A percentile compares a stretch with the other conserved stretches of the same genome.
Conservation (phyloP, 2,329 filamentous ascomycete genomes). For the Ascochyta koolunga region DNA sequence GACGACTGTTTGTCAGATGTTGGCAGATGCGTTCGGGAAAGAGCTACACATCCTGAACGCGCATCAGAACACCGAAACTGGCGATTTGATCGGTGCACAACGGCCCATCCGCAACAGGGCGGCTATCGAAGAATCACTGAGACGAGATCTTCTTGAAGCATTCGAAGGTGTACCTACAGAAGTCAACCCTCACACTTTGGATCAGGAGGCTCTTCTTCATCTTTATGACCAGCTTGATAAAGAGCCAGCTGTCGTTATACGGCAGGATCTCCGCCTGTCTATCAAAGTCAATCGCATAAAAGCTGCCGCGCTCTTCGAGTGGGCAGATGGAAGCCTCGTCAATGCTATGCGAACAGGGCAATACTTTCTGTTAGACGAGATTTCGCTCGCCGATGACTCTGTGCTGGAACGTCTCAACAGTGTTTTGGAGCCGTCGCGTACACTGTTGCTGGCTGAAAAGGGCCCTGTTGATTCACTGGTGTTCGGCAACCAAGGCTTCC, state of each 20-base stretch:
- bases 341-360: conserved; percentile 89
- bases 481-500: conserved; percentile 77
- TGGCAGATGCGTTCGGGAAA: conserved; percentile 79
- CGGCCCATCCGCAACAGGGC: conserved; percentile 86
- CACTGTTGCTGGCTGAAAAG: conserved; percentile 90
- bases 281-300: conserved; percentile 63
- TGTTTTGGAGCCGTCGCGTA: conserved; percentile 86
- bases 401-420: conserved; percentile 96
- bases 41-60: conserved; percentile 91
- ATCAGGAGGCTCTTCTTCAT: conserved; percentile 57
- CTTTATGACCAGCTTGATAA: conserved; percentile 63
- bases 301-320: conserved; percentile 89
- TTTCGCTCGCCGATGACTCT: conserved; percentile 96
- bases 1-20: conserved; percentile 91
- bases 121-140: conserved; percentile 70
- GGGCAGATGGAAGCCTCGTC: conserved; percentile 92
- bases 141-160: conserved; percentile 62
- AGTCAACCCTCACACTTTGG: conserved; percentile 25
- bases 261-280: conserved; percentile 46
- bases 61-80: conserved; percentile 97
- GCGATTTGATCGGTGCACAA: conserved; percentile 95
- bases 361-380: conserved; percentile 95
- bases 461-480: conserved; percentile 83
- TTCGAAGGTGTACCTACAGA: conserved; percentile 22
- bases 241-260: conserved; percentile 54